These are phyloP conservation scores for Lophiotrema nucula DNA, from an alignment of 495 filamentous ascomycete species.

Conservation along the genomic window DNA sequence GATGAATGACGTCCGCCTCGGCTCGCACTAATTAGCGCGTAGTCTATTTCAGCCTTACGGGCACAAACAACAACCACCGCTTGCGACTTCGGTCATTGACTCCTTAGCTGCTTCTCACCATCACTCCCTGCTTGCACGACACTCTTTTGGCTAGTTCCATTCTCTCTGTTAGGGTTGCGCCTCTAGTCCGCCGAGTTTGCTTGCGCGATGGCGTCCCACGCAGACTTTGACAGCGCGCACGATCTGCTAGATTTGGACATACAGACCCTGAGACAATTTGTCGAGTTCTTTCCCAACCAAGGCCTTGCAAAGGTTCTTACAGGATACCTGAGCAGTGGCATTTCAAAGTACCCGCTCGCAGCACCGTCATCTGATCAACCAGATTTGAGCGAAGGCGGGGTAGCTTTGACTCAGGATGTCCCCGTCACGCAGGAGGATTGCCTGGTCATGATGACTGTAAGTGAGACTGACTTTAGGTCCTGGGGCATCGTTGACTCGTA, in stretches of 20 bases:
- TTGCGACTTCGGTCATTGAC: too few relatives aligned
- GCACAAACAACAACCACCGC: constrained; percentile 1
- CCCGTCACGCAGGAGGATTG: constrained; percentile 67
- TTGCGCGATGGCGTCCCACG: constrained; percentile 17
- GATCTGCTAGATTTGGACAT: constrained; percentile 54
- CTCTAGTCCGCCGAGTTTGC: too few relatives aligned
- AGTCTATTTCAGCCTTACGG: constrained; percentile 25
- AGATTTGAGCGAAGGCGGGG: constrained; percentile 38
- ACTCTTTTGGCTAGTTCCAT: too few relatives aligned
- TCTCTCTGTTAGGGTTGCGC: too few relatives aligned
- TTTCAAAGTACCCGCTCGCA: constrained; percentile 71
- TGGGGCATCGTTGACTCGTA: neutral
- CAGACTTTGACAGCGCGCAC: constrained; percentile 26
- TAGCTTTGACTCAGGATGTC: constrained; percentile 39
- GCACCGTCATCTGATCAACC: constrained; percentile 37
- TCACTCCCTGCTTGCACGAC: too few relatives aligned
- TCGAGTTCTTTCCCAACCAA: constrained; percentile 76
- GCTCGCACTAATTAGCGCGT: constrained; percentile 14
- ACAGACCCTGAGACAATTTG: constrained; percentile 72
- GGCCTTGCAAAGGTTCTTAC: constrained; percentile 77
- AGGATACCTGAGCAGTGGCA: constrained; percentile 75
- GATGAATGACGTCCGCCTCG: constrained; percentile 8
- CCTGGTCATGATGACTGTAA: constrained; percentile 67
- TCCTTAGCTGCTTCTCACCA: too few relatives aligned
- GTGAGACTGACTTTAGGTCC: neutral